Percentiles rank a stretch among this genome's conserved stretches.
Evolutionary conservation across 768 basidiomycete genomes (phyloP).

Genomic region (Tulasnella sp.): DNA sequence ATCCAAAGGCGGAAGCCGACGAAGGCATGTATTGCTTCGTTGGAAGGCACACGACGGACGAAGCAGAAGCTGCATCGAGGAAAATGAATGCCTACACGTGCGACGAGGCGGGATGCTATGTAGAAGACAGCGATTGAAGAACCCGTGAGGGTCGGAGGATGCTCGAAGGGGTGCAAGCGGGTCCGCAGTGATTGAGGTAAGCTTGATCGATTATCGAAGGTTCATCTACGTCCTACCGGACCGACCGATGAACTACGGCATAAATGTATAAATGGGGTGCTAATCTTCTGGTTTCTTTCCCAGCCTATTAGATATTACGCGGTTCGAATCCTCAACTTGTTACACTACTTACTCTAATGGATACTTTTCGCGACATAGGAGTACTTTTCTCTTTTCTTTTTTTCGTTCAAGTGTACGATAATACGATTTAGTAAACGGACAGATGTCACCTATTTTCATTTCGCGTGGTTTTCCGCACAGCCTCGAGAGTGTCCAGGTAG

Average conservation of each 20-base stretch:
- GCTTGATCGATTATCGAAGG: not conserved
- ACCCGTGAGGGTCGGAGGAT: not conserved
- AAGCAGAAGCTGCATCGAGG: conserved; percentile 7
- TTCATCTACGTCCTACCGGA: not conserved
- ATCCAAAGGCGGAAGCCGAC: conserved; percentile 23
- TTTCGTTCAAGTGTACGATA: conserved; percentile 1
- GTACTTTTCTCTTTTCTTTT: not conserved
- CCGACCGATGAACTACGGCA: not conserved
- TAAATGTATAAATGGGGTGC: conserved; percentile 5
- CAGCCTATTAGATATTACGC: not conserved
- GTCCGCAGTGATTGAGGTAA: not conserved
- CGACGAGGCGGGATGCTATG: conserved; percentile 24
- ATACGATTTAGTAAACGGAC: not conserved
- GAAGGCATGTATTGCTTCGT: conserved; percentile 24
- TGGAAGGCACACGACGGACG: conserved; percentile 22
- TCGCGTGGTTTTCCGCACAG: not conserved
- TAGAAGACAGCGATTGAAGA: conserved; percentile 12
- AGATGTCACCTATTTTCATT: not conserved
- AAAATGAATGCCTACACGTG: conserved; percentile 26
- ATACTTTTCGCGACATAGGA: not conserved
- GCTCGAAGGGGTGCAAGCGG: not conserved
- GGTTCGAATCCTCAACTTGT: not conserved
- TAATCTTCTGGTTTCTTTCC: conserved; percentile 7
- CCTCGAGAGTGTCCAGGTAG: not conserved
- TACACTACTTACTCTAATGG: not conserved